Evolutionary conservation across 2,329 filamentous ascomycete genomes (phyloP).

Genomic region (Lasiodiplodia gonubiensis): DNA sequence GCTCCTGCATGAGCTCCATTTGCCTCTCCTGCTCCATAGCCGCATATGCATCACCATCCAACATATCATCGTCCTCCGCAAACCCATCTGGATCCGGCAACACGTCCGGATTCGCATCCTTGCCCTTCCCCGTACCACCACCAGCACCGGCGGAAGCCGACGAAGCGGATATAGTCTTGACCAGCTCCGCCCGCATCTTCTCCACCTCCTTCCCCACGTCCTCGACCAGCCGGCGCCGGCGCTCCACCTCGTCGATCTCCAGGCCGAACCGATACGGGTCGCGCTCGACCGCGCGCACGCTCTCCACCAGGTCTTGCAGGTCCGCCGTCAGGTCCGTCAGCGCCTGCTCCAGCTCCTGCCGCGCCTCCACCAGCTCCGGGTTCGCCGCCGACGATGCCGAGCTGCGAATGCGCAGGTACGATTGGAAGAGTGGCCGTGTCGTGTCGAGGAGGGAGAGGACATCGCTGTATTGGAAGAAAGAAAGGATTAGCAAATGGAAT

Average conservation of each 20-base stretch:
- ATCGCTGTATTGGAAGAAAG: constrained; percentile 64
- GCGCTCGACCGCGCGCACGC: constrained; percentile 84
- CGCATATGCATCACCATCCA: constrained; percentile 36
- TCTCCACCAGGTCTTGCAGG: constrained; percentile 84
- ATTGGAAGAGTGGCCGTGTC: constrained; percentile 86
- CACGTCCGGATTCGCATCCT: constrained; percentile 48
- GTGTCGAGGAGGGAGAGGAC: constrained; percentile 81
- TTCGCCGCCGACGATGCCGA: constrained; percentile 73
- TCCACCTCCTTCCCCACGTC: constrained; percentile 90
- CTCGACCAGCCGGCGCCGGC: constrained; percentile 80
- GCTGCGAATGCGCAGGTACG: constrained; percentile 93
- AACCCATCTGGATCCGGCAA: constrained; percentile 42
- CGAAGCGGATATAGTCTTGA: constrained; percentile 53
- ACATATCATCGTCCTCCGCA: constrained; percentile 38
- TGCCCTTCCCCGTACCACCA: constrained; percentile 40
- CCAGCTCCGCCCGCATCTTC: constrained; percentile 84
- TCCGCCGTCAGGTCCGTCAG: constrained; percentile 78
- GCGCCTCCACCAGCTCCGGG: constrained; percentile 70
- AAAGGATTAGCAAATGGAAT: not conserved
- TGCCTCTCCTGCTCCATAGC: constrained; percentile 80
- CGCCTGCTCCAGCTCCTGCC: constrained; percentile 78
- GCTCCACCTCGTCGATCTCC: constrained; percentile 78
- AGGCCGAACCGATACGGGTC: constrained; percentile 88
- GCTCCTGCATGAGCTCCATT: constrained; percentile 88
- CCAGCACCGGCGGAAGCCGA: constrained; percentile 37